Conservation (phyloP, 2,329 filamentous ascomycete species). For the Hymenoscyphus albidus region DNA sequence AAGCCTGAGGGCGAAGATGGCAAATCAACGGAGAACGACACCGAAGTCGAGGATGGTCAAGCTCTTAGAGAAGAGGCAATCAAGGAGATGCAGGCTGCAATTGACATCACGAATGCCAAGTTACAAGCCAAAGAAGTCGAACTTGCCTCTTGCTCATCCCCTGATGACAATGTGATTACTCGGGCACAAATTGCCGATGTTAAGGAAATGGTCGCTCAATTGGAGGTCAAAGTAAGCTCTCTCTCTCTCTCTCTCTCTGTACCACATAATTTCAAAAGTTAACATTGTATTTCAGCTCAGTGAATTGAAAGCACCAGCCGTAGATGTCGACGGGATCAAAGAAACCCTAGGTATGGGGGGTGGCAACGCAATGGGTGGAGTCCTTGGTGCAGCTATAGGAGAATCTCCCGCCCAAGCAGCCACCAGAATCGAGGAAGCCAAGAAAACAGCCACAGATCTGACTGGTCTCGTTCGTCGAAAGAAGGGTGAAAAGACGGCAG, state of each 20-base stretch:
- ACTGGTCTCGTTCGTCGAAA: conserved; percentile 68
- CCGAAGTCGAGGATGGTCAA: conserved; percentile 58
- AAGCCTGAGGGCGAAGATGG: conserved; percentile 41
- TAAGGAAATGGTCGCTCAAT: conserved; percentile 73
- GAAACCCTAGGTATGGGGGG: conserved; percentile 47
- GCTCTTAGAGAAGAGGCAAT: conserved; percentile 67
- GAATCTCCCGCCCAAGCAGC: conserved; percentile 58
- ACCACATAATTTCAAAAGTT: conserved; percentile 14
- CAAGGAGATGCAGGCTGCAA: conserved; percentile 67
- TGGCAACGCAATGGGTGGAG: conserved; percentile 48
- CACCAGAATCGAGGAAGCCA: conserved; percentile 66
- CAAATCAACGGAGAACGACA: conserved; percentile 34
- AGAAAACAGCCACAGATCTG: conserved; percentile 67
- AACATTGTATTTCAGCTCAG: conserved; percentile 47
- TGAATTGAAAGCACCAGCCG: conserved; percentile 63
- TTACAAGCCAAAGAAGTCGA: conserved; percentile 66
- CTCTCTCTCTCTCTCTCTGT: background rate
- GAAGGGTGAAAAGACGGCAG: conserved; percentile 36
- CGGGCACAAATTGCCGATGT: conserved; percentile 65
- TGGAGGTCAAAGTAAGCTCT: conserved; percentile 65
- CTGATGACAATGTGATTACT: conserved; percentile 63
- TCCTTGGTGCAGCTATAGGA: conserved; percentile 61
- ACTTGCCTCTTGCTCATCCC: conserved; percentile 57
- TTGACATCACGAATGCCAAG: conserved; percentile 68
- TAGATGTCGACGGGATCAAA: conserved; percentile 45